A percentile compares a stretch with the other conserved stretches of the same genome.
Evolutionary conservation across 179 eudicot species (phyloP).

Genomic region (Spergularia azorica): DNA sequence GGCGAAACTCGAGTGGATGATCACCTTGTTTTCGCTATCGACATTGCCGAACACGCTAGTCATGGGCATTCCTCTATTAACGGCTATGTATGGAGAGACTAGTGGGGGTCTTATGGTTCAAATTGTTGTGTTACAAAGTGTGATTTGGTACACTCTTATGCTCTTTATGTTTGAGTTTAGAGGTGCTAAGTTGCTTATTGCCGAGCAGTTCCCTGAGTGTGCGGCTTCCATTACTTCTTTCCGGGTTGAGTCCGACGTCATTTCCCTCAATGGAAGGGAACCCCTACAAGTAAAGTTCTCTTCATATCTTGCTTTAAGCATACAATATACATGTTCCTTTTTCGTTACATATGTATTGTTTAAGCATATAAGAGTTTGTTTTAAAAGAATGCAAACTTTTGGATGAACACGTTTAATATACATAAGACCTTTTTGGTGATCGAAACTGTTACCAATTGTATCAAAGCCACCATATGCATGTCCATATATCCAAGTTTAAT

Average conservation of each 20-base stretch:
- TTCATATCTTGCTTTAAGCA: not conserved
- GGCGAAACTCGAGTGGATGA: conserved; percentile 81
- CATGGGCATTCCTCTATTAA: conserved; percentile 87
- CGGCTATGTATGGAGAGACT: conserved; percentile 90
- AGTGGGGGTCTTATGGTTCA: conserved; percentile 87
- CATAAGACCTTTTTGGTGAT: too few relatives aligned
- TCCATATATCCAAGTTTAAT: too few relatives aligned
- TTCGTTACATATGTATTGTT: too few relatives aligned
- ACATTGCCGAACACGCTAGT: conserved; percentile 93
- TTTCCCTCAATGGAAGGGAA: conserved; percentile 88
- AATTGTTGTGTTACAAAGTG: conserved; percentile 84
- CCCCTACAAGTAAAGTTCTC: conserved; percentile 56
- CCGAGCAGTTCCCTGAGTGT: conserved; percentile 90
- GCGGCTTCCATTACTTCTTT: conserved; percentile 85
- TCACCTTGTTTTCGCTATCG: conserved; percentile 81
- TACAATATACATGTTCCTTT: too few relatives aligned
- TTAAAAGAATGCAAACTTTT: too few relatives aligned
- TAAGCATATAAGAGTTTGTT: too few relatives aligned
- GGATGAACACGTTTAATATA: too few relatives aligned
- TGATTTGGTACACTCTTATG: conserved; percentile 92
- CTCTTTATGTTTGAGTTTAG: conserved; percentile 83
- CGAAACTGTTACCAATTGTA: too few relatives aligned
- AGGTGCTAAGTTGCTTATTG: conserved; percentile 78
- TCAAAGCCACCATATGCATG: too few relatives aligned
- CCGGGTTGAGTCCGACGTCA: conserved; percentile 80